A percentile compares a stretch with the other conserved stretches of the same genome.
phyloP scores from a whole-genome alignment of 352 stramenopile species.

The Globisporangium acanthophoron region DNA sequence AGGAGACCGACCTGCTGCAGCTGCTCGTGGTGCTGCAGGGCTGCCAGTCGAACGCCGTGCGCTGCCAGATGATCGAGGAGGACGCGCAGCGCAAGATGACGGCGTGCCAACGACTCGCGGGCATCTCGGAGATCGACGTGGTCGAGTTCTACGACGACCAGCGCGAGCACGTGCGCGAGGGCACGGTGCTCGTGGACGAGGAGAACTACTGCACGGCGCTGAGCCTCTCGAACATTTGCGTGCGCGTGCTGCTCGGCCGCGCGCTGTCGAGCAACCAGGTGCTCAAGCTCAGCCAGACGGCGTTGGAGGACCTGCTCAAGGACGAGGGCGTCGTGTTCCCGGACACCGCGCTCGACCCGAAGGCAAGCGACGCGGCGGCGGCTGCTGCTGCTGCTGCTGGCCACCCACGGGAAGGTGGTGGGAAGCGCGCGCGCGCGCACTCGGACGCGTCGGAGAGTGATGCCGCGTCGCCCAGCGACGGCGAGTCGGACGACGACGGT shows the following conservation, averaged over 20 bases:
- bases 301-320: conserved; percentile 69
- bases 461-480: conserved; percentile 9
- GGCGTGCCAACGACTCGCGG: conserved; percentile 66
- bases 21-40: conserved; percentile 79
- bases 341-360: conserved; percentile 43
- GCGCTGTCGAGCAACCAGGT: conserved; percentile 75
- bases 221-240: conserved; percentile 75
- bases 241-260: conserved; percentile 70
- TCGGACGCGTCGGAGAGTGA: conserved; percentile 28
- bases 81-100: conserved; percentile 71
- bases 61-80: conserved; percentile 82
- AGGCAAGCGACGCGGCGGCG: neutral
- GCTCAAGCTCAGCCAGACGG: conserved; percentile 84
- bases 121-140: conserved; percentile 84
- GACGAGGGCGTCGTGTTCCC: conserved; percentile 63
- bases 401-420: neutral
- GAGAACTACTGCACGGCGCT: conserved; percentile 78
- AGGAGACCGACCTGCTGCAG: conserved; percentile 75
- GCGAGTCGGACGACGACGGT: conserved; percentile 16
- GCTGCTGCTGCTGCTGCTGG: neutral
- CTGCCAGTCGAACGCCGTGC: conserved; percentile 80
- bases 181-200: conserved; percentile 75
- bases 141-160: conserved; percentile 83
- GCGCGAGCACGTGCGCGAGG: conserved; percentile 84
- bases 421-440: conserved; percentile 6